Percentiles rank a stretch among this genome's conserved stretches.
These are phyloP conservation scores for Penicillium ochrochloron DNA, from an alignment of 495 filamentous ascomycete genomes.

Conservation along the genomic window DNA sequence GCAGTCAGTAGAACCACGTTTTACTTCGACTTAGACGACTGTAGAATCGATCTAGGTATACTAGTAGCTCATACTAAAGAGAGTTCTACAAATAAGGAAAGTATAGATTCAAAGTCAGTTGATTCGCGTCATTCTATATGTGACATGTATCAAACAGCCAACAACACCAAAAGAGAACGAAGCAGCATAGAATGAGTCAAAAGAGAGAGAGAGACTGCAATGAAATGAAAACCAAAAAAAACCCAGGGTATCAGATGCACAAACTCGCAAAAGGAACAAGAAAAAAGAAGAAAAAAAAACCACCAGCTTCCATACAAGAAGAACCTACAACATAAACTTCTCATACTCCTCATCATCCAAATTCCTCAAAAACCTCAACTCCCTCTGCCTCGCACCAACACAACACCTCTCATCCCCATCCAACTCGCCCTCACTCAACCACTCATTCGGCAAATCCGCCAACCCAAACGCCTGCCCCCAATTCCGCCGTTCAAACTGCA, in stretches of 20 bases:
- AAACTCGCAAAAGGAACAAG: slow-evolving; percentile 5
- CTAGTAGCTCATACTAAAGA: too few species aligned
- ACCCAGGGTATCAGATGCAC: slow-evolving; percentile 38
- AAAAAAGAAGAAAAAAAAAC: slow-evolving; percentile 11
- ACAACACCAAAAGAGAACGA: slow-evolving; percentile 12
- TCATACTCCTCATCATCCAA: slow-evolving; percentile 44
- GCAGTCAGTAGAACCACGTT: neutral
- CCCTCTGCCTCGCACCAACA: slow-evolving; percentile 38
- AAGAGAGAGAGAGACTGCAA: neutral
- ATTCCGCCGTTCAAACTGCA: slow-evolving; percentile 70
- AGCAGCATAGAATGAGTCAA: neutral
- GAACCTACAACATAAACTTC: slow-evolving; percentile 26
- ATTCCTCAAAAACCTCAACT: slow-evolving; percentile 40
- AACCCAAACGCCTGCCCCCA: slow-evolving; percentile 42
- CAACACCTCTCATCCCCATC: slow-evolving; percentile 43
- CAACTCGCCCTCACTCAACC: slow-evolving; percentile 41
- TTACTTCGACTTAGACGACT: neutral
- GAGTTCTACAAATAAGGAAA: too few species aligned
- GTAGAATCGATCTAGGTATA: too few species aligned
- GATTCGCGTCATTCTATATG: slow-evolving; percentile 7
- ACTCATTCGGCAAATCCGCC: slow-evolving; percentile 43
- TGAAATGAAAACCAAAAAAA: slow-evolving; percentile 9
- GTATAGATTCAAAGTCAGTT: neutral
- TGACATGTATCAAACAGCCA: slow-evolving; percentile 1
- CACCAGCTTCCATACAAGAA: neutral